These are phyloP conservation scores for Candida mattraensis DNA, from an alignment of 805 yeast genomes.

Conservation along the genomic window DNA sequence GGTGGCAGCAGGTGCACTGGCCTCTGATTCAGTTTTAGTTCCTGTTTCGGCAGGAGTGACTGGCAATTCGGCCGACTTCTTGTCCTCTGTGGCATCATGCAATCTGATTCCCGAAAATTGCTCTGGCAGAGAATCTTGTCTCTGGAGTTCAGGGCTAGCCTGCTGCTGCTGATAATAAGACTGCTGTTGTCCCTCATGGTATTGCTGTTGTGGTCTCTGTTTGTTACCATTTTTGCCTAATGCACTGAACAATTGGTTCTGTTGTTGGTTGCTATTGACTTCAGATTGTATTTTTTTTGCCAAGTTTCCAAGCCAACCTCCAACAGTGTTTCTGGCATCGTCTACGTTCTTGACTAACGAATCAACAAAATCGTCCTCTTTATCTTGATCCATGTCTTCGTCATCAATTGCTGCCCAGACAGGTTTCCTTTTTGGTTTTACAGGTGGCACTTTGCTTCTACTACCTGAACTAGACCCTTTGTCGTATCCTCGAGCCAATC, in stretches of 20 bases:
- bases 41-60: constrained; percentile 4
- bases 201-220: constrained; percentile 2
- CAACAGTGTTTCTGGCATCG: constrained; percentile 74
- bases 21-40: constrained; percentile 4
- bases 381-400: constrained; percentile 33
- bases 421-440: constrained; percentile 31
- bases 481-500: constrained; percentile 65
- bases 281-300: constrained; percentile 45
- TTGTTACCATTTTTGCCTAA: constrained; percentile 22
- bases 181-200: constrained; percentile 4
- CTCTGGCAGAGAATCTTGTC: constrained; percentile 28
- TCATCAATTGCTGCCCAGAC: constrained; percentile 20
- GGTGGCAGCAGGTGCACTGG: constrained; percentile 4
- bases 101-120: constrained; percentile 20
- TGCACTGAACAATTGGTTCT: constrained; percentile 33
- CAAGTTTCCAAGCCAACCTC: constrained; percentile 74
- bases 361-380: constrained; percentile 52
- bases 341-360: constrained; percentile 72
- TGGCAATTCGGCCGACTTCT: constrained; percentile 13
- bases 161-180: constrained; percentile 6
- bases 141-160: constrained; percentile 15
- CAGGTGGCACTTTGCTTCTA: constrained; percentile 16
- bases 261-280: constrained; percentile 23
- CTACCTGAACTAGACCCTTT: constrained; percentile 12
- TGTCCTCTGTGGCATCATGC: constrained; percentile 27